Evolutionary conservation across 2,329 filamentous ascomycete genomes (phyloP).

Genomic region (Neonectria faginata): DNA sequence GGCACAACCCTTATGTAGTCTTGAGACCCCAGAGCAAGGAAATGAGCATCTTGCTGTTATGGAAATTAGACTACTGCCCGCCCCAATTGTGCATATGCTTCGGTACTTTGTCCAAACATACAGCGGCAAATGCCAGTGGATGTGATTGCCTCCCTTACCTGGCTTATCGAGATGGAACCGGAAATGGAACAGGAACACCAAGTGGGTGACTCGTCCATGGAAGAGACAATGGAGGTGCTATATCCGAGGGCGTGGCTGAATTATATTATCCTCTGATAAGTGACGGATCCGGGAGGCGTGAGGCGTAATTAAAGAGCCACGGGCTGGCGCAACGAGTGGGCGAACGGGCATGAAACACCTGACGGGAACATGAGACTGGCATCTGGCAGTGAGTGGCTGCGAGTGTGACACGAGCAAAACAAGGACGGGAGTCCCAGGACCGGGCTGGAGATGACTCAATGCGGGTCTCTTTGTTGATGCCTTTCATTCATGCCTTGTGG

Average conservation of each 20-base stretch:
- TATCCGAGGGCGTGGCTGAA: neutral
- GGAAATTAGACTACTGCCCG: too few relatives aligned
- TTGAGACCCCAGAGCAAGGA: too few relatives aligned
- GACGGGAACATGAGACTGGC: conserved; percentile 21
- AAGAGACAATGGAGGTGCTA: neutral
- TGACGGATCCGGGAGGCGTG: neutral
- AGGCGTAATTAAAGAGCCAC: neutral
- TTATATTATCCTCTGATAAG: neutral
- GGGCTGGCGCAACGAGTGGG: conserved; percentile 20
- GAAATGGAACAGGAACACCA: too few relatives aligned
- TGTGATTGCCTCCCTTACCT: neutral
- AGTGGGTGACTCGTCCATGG: too few relatives aligned
- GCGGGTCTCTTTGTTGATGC: conserved; percentile 9
- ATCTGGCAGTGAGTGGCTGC: neutral
- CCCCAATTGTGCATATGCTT: too few relatives aligned
- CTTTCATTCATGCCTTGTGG: conserved; percentile 6
- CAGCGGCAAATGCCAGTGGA: neutral
- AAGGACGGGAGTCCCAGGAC: conserved; percentile 1
- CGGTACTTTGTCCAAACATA: neutral
- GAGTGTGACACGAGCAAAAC: neutral
- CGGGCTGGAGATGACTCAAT: conserved; percentile 25
- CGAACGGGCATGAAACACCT: conserved; percentile 18
- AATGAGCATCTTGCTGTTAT: too few relatives aligned
- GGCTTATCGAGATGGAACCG: too few relatives aligned
- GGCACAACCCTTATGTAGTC: too few relatives aligned